These are phyloP conservation scores for Stentor coeruleus DNA, from an alignment of 73 alveolate species.

Conservation along the genomic window DNA sequence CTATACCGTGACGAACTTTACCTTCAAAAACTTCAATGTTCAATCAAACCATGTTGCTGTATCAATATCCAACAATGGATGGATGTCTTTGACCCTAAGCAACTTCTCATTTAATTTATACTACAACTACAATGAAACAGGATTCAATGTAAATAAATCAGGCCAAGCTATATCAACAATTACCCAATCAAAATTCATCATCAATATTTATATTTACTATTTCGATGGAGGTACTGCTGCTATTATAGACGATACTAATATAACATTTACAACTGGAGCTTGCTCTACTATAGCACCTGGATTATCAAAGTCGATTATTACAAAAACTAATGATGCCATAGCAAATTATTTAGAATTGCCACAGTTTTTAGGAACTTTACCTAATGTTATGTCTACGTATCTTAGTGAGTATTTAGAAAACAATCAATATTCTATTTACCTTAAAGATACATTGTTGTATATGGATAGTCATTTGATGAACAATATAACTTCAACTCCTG, in stretches of 20 bases:
- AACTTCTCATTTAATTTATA: background rate
- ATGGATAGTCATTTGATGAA: background rate
- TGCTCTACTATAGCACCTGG: background rate
- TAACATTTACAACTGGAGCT: background rate
- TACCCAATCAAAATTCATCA: background rate
- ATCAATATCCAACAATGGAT: background rate
- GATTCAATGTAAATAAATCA: background rate
- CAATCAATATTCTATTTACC: too few species aligned
- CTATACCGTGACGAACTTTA: background rate
- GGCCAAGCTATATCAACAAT: background rate
- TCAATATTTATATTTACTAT: background rate
- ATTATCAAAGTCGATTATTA: background rate
- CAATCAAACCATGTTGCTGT: background rate
- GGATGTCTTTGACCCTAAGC: background rate
- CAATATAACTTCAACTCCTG: background rate
- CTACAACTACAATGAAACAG: background rate
- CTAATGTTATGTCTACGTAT: background rate
- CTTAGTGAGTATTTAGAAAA: too few species aligned
- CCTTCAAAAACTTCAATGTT: too few species aligned
- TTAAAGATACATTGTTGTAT: background rate
- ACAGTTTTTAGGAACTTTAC: background rate
- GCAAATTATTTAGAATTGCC: background rate
- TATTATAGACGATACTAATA: background rate
- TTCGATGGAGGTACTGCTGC: background rate
- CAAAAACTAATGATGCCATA: background rate